A percentile compares a stretch with the other conserved stretches of the same genome.
Evolutionary conservation across 352 stramenopile species (phyloP).

Genomic region (Phytophthora pluvialis): DNA sequence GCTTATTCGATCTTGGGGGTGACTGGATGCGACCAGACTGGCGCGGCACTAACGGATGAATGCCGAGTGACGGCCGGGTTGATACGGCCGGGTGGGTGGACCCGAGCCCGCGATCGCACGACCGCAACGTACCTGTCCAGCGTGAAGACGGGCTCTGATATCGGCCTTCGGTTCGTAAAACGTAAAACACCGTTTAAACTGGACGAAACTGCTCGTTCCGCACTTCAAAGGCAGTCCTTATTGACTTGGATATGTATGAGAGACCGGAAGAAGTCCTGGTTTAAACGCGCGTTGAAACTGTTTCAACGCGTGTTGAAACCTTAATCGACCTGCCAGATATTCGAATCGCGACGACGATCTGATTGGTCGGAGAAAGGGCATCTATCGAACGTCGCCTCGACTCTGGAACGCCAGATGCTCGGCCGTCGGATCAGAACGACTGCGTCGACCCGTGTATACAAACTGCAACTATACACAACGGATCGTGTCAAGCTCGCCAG

Average conservation of each 20-base stretch:
- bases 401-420: conserved; percentile 11
- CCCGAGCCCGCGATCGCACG: conserved; percentile 19
- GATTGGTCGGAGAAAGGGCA: conserved; percentile 26
- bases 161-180: no score
- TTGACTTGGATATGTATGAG: no score
- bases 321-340: background rate
- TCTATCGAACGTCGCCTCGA: conserved; percentile 13
- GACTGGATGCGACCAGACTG: background rate
- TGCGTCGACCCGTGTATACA: no score
- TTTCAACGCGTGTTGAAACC: no score
- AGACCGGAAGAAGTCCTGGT: no score
- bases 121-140: conserved; percentile 24
- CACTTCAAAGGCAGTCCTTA: no score
- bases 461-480: background rate
- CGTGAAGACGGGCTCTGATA: conserved; percentile 6
- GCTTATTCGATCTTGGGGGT: conserved; percentile 14
- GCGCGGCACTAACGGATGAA: conserved; percentile 12
- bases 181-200: no score
- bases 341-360: conserved; percentile 24
- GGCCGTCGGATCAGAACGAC: conserved; percentile 33
- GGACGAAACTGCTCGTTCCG: no score
- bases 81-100: conserved; percentile 36
- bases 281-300: no score
- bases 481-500: background rate
- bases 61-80: conserved; percentile 26